A percentile compares a stretch with the other conserved stretches of the same genome.
Evolutionary conservation across 2,329 filamentous ascomycete species (phyloP).

Genomic region (Escovopsis sp.): DNA sequence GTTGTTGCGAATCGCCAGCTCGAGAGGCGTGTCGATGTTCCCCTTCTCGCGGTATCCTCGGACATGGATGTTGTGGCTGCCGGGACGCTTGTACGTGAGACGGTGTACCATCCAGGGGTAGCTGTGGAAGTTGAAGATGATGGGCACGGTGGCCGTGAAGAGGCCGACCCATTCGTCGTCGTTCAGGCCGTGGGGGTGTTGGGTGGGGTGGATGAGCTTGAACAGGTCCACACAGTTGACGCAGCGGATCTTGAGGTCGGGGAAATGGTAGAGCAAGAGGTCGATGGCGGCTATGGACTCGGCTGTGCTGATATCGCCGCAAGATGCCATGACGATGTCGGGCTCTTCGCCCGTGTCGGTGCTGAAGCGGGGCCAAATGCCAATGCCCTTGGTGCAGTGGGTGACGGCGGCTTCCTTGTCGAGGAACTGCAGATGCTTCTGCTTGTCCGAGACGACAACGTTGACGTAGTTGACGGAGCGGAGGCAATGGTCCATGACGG

Average conservation of each 20-base stretch:
- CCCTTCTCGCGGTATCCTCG: conserved; percentile 71
- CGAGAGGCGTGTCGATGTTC: conserved; percentile 69
- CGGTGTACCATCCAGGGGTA: conserved; percentile 72
- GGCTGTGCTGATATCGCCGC: conserved; percentile 59
- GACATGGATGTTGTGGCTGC: conserved; percentile 55
- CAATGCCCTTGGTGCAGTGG: conserved; percentile 66
- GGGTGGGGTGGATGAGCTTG: conserved; percentile 54
- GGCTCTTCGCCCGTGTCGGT: conserved; percentile 56
- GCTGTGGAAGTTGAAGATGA: conserved; percentile 76
- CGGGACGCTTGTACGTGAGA: conserved; percentile 60
- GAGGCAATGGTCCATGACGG: conserved; percentile 60
- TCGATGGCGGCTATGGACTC: conserved; percentile 63
- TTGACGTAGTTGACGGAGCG: conserved; percentile 66
- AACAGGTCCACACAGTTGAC: conserved; percentile 73
- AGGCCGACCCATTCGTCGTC: conserved; percentile 51
- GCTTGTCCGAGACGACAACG: conserved; percentile 66
- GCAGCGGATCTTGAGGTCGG: conserved; percentile 59
- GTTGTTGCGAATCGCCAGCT: conserved; percentile 63
- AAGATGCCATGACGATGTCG: conserved; percentile 62
- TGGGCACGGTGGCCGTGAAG: conserved; percentile 57
- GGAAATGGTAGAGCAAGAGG: conserved; percentile 55
- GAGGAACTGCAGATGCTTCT: conserved; percentile 64
- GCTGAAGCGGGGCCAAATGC: conserved; percentile 64
- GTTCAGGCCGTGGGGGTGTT: conserved; percentile 60
- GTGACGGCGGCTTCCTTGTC: conserved; percentile 55